Evolutionary conservation across 768 basidiomycete genomes (phyloP).

Genomic region (Xerocomellus dryophilus): DNA sequence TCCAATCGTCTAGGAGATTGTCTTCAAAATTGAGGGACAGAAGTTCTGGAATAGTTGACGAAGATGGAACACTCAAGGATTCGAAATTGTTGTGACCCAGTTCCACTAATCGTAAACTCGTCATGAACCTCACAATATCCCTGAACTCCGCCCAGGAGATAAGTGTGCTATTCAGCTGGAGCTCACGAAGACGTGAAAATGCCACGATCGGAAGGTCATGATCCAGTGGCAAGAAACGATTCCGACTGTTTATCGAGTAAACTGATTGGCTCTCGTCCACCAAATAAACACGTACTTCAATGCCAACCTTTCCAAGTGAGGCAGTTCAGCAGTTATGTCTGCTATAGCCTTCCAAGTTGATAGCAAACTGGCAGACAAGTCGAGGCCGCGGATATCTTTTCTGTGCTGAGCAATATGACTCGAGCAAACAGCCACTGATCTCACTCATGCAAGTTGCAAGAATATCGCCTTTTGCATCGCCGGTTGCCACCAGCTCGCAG

Average conservation of each 20-base stretch:
- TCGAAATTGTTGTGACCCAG: conserved; percentile 66
- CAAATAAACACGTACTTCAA: conserved; percentile 65
- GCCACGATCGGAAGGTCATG: conserved; percentile 35
- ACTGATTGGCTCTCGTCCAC: conserved; percentile 14
- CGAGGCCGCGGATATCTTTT: conserved; percentile 72
- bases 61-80: conserved; percentile 25
- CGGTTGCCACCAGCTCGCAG: conserved; percentile 54
- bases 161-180: conserved; percentile 73
- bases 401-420: conserved; percentile 12
- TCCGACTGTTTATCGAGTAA: conserved; percentile 48
- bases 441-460: conserved; percentile 64
- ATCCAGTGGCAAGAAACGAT: conserved; percentile 52
- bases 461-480: conserved; percentile 51
- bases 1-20: conserved; percentile 62
- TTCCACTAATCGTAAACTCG: conserved; percentile 54
- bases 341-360: conserved; percentile 68
- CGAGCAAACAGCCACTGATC: conserved; percentile 22
- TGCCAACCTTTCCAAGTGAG: conserved; percentile 57
- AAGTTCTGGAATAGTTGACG: conserved; percentile 31
- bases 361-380: conserved; percentile 76
- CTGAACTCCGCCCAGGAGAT: conserved; percentile 69
- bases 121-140: conserved; percentile 49
- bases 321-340: conserved; percentile 59
- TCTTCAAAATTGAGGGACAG: conserved; percentile 65
- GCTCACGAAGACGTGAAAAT: conserved; percentile 54